phyloP scores from a whole-genome alignment of 371 early-diverging fungal genomes.

The Actinomucor elegans region DNA sequence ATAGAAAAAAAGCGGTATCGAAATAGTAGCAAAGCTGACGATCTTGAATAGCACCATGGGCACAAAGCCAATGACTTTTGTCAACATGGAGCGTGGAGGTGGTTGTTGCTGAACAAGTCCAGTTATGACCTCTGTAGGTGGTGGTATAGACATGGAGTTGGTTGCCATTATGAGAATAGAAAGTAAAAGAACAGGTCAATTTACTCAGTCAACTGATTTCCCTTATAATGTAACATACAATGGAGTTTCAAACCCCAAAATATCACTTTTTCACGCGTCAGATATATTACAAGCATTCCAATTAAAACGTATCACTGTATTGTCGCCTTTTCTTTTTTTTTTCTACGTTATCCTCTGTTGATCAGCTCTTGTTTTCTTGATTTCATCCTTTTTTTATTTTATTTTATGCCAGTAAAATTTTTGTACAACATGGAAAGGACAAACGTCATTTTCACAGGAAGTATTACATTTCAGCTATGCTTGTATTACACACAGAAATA shows the following conservation, averaged over 20 bases:
- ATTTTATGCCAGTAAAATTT: not conserved
- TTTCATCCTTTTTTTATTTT: not conserved
- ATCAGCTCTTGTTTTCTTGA: too few species aligned
- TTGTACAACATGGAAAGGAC: not conserved
- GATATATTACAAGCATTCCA: too few species aligned
- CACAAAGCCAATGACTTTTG: conserved; percentile 30
- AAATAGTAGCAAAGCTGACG: conserved; percentile 57
- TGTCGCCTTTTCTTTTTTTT: too few species aligned
- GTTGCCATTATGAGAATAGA: not conserved
- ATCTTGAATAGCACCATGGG: conserved; percentile 48
- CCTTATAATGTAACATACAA: not conserved
- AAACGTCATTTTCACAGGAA: conserved; percentile 3
- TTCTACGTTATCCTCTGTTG: too few species aligned
- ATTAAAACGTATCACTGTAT: too few species aligned
- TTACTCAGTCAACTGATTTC: not conserved
- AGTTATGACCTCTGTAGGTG: conserved; percentile 5
- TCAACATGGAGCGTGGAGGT: conserved; percentile 32
- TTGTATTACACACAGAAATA: too few species aligned
- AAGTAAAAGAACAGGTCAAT: not conserved
- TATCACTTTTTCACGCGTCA: not conserved
- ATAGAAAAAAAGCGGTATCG: conserved; percentile 57
- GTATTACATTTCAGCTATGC: too few species aligned
- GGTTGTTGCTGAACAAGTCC: not conserved
- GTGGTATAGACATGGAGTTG: not conserved
- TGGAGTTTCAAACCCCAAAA: conserved; percentile 2